A percentile compares a stretch with the other conserved stretches of the same genome.
phyloP scores from a whole-genome alignment of 495 filamentous ascomycete species.

The Lentithecium fluviatile region DNA sequence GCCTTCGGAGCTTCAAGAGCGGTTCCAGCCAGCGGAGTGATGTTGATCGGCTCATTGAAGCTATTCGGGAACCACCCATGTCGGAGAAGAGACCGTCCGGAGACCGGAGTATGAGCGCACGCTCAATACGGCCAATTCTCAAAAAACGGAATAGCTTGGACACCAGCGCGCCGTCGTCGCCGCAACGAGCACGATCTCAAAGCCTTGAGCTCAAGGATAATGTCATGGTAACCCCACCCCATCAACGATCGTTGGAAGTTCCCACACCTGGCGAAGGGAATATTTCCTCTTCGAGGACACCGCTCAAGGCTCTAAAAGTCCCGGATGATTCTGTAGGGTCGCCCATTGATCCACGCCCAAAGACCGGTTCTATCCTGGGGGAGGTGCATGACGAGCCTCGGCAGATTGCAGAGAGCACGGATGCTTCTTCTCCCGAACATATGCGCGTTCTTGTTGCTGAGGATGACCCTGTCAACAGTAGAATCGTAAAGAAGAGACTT shows the following conservation, averaged over 20 bases:
- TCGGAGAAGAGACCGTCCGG: constrained; percentile 40
- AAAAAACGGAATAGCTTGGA: constrained; percentile 21
- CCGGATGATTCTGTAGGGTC: constrained; percentile 38
- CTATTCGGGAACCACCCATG: constrained; percentile 63
- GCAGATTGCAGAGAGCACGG: not conserved
- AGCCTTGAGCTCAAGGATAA: constrained; percentile 13
- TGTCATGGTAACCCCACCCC: constrained; percentile 21
- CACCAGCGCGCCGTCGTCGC: not conserved
- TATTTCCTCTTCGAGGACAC: constrained; percentile 45
- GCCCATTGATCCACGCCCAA: not conserved
- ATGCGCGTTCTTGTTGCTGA: constrained; percentile 79
- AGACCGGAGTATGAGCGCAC: constrained; percentile 12
- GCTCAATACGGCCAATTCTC: constrained; percentile 34
- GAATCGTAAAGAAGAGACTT: constrained; percentile 79
- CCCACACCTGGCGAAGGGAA: constrained; percentile 44
- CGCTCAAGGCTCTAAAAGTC: constrained; percentile 48
- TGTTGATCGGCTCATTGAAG: constrained; percentile 72
- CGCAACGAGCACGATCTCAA: constrained; percentile 12
- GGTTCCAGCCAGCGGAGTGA: constrained; percentile 62
- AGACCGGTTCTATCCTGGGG: constrained; percentile 15
- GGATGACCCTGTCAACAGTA: constrained; percentile 90
- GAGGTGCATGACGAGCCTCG: constrained; percentile 16
- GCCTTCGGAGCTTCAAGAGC: constrained; percentile 53
- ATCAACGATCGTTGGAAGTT: constrained; percentile 35
- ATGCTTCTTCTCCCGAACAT: constrained; percentile 40